These are phyloP conservation scores for Globisporangium paroecandrum DNA, from an alignment of 352 stramenopile species.

Conservation along the genomic window DNA sequence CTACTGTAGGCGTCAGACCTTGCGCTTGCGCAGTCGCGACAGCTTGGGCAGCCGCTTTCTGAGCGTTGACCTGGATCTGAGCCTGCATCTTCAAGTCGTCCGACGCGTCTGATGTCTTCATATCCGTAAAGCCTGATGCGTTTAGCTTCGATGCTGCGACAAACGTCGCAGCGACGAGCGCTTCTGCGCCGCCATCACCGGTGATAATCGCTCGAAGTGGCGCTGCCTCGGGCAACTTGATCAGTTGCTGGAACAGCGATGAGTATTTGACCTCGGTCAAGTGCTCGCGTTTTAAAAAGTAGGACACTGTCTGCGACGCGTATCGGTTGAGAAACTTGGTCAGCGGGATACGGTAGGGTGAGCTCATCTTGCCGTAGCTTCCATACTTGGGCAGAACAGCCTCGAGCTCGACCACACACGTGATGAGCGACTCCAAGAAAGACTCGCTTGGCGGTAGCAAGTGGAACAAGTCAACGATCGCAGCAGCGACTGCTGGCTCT, in stretches of 20 bases:
- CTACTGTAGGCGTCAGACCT: slow-evolving; percentile 61
- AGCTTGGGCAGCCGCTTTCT: slow-evolving; percentile 79
- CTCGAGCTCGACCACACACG: slow-evolving; percentile 94
- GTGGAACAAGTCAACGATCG: slow-evolving; percentile 96
- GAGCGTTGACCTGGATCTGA: slow-evolving; percentile 82
- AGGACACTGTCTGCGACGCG: slow-evolving; percentile 73
- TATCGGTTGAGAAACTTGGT: slow-evolving; percentile 94
- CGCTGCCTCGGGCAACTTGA: slow-evolving; percentile 89
- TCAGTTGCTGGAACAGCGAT: slow-evolving; percentile 92
- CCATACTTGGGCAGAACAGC: slow-evolving; percentile 89
- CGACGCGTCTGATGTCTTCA: slow-evolving; percentile 34
- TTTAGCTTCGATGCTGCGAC: slow-evolving; percentile 61
- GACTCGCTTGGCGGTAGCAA: slow-evolving; percentile 92
- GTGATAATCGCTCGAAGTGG: slow-evolving; percentile 88
- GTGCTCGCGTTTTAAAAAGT: slow-evolving; percentile 86
- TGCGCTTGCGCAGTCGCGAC: slow-evolving; percentile 75
- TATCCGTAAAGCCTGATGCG: slow-evolving; percentile 29
- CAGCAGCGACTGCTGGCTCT: slow-evolving; percentile 93
- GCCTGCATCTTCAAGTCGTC: slow-evolving; percentile 81
- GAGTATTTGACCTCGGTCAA: slow-evolving; percentile 87
- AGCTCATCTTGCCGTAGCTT: slow-evolving; percentile 85
- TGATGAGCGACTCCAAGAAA: slow-evolving; percentile 95
- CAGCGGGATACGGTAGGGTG: slow-evolving; percentile 90
- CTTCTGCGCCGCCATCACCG: slow-evolving; percentile 83
- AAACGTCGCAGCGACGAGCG: slow-evolving; percentile 93